Base-by-base conservation (phyloP, 208 protist genomes). In the Acanthamoeba castellanii region DNA sequence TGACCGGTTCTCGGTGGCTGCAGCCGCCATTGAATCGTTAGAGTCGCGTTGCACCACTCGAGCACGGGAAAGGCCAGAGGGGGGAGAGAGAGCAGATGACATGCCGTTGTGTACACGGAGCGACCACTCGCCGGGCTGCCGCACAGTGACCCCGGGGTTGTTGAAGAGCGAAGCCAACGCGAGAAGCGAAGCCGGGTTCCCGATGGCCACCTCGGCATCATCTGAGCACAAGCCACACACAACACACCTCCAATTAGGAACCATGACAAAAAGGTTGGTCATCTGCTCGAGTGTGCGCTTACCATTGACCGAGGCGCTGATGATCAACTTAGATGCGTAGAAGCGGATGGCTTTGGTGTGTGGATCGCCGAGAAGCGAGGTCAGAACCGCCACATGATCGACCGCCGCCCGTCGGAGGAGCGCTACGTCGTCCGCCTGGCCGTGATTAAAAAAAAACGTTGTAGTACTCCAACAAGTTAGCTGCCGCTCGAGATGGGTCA, bases 81-180 rank as follows among this genome's bases (percentile, higher is more conserved):
- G 27, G 27, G 59, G 55, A 22, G 55, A 59, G 27, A 2, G 59
- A 32, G 27, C 2, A 52, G 74, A 8, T 50, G n/a, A 27, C 9
- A 14, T 34, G 42, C 78, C 78, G 6, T 59, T 9, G 78, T 34
- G 13, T 1, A 85, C 47, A 14, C 47, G 78, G 27, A 85, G 78
- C 6, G 85, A 66, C 85, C 85, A 91, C 34, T 72, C 25, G 32
- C 85, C 85, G 32, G 52, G 52, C 20, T 72, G 85, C 30, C 85
- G 85, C 14, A 72, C 61, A 47, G 52, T 91, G 32, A 72, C 61
- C 1, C 30, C 52, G 6, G 85, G 57, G 27, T 91, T 91, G 52
- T 91, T 45, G 59, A 91, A 91, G 42, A 91, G 85, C n/a, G 85
- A 66, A 11, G 85, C 85, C 85, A 91, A 47, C 0, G 85, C 85